Base-by-base conservation (phyloP, 805 yeast genomes). In the Deakozyma indianensis region DNA sequence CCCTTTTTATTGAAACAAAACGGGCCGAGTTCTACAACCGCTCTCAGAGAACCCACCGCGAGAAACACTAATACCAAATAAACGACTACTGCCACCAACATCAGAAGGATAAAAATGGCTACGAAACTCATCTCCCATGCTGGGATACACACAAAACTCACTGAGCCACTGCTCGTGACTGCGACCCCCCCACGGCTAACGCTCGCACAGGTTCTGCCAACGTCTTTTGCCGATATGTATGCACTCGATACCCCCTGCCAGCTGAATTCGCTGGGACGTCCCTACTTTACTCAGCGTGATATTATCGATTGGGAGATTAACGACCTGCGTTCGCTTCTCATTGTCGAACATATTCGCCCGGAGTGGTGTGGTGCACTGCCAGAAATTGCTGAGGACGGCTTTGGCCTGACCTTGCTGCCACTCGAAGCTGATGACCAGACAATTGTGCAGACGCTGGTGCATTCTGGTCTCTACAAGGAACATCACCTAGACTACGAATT, bases 231-330 rank as follows among this genome's bases (percentile, higher is more conserved):
- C 38, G 38, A 32, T 20, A 32, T 32, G 38, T 32, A 32, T 32
- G 38, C 38, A 7, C 38, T 32, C 18, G 38, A 32, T 20, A 7
- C 18, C 20, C 38, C 38, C 18, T 32, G 38, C 38, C 38, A 9
- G 18, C 38, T 32, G 5, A 32, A 32, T 20, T 32, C 38, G 11
- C 38, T 32, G 7, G 38, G 38, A 11, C 11, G 38, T 11, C 38
- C 38, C 11, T 32, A 32, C 38, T 32, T 32, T 20, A 32, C 38
- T 5, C 38, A 71, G 49, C 64, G 86, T 45, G 75, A 73, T 15
- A 64, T 82, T 35, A 63, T 77, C 22, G 82, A 80, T 58, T 82
- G 90, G 90, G 78, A 73, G 42, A 56, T 78, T 43, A 82, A 82
- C 58, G 88, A 80, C 57, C 63, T 78, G 18, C 64, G 90, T 41